These are phyloP conservation scores for Penicillium antarcticum DNA, from an alignment of 495 filamentous ascomycete genomes.

Conservation along the genomic window DNA sequence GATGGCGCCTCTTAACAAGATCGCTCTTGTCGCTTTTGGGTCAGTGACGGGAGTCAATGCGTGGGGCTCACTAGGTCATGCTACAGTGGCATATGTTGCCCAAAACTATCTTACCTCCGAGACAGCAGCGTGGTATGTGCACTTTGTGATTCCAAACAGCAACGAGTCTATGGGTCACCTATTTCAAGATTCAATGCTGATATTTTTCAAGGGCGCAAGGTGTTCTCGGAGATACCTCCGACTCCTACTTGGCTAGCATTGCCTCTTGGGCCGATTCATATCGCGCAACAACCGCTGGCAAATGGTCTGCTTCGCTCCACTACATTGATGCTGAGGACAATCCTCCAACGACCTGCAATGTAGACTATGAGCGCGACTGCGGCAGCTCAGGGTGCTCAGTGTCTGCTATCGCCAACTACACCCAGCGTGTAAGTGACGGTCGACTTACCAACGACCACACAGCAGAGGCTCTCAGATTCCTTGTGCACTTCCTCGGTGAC, in stretches of 20 bases:
- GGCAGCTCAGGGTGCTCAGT: constrained; percentile 55
- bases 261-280: constrained; percentile 63
- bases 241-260: constrained; percentile 55
- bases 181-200: not conserved
- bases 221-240: constrained; percentile 35
- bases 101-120: constrained; percentile 45
- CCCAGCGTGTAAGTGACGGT: constrained; percentile 19
- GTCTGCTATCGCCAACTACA: constrained; percentile 60
- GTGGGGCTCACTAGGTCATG: constrained; percentile 59
- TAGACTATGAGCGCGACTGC: constrained; percentile 58
- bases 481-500: constrained; percentile 61
- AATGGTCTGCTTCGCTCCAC: constrained; percentile 53
- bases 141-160: not conserved
- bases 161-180: too few species aligned
- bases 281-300: constrained; percentile 49
- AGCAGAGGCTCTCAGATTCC: constrained; percentile 44
- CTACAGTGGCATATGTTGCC: constrained; percentile 59
- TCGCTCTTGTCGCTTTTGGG: constrained; percentile 14
- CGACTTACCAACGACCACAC: constrained; percentile 12
- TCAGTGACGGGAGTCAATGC: constrained; percentile 24
- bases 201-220: constrained; percentile 16
- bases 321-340: constrained; percentile 64
- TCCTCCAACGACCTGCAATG: constrained; percentile 54
- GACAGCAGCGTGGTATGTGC: constrained; percentile 35
- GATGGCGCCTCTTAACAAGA: constrained; percentile 8